phyloP scores from a whole-genome alignment of 768 basidiomycete species.

The Galerina sulciceps region DNA sequence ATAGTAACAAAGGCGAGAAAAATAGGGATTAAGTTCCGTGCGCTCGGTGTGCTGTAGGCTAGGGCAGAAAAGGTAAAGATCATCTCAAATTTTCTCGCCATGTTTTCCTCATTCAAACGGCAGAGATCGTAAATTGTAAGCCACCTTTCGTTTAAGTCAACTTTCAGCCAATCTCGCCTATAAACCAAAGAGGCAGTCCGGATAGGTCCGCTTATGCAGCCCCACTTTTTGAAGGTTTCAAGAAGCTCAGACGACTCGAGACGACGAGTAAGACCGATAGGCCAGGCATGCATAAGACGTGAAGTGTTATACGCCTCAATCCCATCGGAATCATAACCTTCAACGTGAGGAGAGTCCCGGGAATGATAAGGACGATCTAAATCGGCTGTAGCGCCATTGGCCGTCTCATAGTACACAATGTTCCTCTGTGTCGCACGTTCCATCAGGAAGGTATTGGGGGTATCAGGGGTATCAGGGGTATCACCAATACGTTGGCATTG shows the following conservation, averaged over 20 bases:
- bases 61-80: constrained; percentile 18
- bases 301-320: constrained; percentile 14
- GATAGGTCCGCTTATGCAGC: constrained; percentile 3
- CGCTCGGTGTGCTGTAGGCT: constrained; percentile 11
- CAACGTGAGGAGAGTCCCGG: constrained; percentile 12
- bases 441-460: constrained; percentile 11
- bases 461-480: too few relatives aligned
- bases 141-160: constrained; percentile 10
- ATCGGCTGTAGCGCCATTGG: not conserved
- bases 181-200: constrained; percentile 4
- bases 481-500: not conserved
- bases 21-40: constrained; percentile 23
- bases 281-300: constrained; percentile 12
- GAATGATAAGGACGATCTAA: constrained; percentile 3
- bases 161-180: constrained; percentile 12
- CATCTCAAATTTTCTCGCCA: constrained; percentile 13
- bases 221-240: constrained; percentile 7
- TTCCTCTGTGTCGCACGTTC: constrained; percentile 11
- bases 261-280: constrained; percentile 1
- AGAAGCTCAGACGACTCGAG: constrained; percentile 7
- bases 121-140: constrained; percentile 19
- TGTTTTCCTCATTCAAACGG: not conserved
- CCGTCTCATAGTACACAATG: constrained; percentile 13
- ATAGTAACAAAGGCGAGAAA: constrained; percentile 36
- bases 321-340: constrained; percentile 1